Conservation (phyloP, 768 basidiomycete genomes). For the Crucibulum laeve region DNA sequence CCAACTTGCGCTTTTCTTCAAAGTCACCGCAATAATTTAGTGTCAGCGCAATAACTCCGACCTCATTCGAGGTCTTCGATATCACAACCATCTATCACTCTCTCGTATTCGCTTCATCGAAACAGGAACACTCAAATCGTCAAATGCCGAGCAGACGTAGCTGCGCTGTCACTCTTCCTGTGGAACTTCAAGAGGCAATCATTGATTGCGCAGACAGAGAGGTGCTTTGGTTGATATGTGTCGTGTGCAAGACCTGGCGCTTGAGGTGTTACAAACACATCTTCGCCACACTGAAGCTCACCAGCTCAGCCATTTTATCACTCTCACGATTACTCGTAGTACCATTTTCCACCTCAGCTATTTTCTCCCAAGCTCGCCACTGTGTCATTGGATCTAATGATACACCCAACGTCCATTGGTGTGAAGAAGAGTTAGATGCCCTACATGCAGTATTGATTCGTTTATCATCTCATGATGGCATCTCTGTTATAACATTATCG, state of each 20-base stretch:
- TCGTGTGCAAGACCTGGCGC: slow-evolving; percentile 20
- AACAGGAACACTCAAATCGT: no score
- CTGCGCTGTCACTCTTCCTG: slow-evolving; percentile 8
- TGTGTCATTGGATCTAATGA: slow-evolving; percentile 8
- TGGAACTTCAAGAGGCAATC: slow-evolving; percentile 18
- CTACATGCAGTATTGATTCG: slow-evolving; percentile 4
- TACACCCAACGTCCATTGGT: slow-evolving; percentile 6
- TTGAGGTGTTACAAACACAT: slow-evolving; percentile 12
- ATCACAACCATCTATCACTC: no score
- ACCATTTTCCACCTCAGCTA: slow-evolving; percentile 13
- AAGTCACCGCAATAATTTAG: no score
- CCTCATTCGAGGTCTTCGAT: no score
- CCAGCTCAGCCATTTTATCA: slow-evolving; percentile 9
- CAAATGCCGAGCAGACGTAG: not conserved
- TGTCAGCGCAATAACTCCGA: no score
- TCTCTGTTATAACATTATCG: no score
- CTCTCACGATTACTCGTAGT: slow-evolving; percentile 11
- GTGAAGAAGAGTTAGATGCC: slow-evolving; percentile 4
- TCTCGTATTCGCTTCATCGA: no score
- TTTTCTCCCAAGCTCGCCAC: slow-evolving; percentile 14
- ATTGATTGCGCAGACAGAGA: slow-evolving; percentile 16
- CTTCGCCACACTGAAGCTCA: slow-evolving; percentile 13
- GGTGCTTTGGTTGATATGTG: slow-evolving; percentile 10
- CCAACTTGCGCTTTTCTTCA: no score
- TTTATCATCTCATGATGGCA: no score